phyloP scores from a whole-genome alignment of 2,329 filamentous ascomycete species.

The Podosphaera fusca region DNA sequence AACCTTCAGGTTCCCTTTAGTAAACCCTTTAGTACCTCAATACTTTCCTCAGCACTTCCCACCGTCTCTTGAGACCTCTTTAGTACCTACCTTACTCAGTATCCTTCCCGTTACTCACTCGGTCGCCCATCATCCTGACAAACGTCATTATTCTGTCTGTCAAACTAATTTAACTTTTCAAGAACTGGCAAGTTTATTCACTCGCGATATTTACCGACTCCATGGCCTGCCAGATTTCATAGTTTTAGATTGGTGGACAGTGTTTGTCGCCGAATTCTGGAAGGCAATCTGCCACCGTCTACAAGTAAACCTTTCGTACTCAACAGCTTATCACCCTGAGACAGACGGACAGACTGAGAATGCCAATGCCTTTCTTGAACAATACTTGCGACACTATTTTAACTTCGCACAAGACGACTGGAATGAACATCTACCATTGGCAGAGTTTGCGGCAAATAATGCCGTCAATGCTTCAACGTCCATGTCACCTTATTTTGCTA shows the following conservation, averaged over 20 bases:
- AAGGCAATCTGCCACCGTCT: background rate
- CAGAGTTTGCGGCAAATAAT: constrained; percentile 7
- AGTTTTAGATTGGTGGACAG: constrained; percentile 4
- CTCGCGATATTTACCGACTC: background rate
- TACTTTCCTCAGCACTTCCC: too few relatives aligned
- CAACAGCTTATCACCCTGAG: constrained; percentile 2
- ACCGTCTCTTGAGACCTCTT: too few relatives aligned
- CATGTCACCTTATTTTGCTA: constrained; percentile 2
- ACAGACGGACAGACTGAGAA: too few relatives aligned
- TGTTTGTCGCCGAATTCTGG: too few relatives aligned
- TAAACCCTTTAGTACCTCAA: too few relatives aligned
- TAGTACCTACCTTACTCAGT: too few relatives aligned
- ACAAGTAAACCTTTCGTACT: constrained; percentile 1
- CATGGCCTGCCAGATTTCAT: constrained; percentile 1
- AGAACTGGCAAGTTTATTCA: constrained; percentile 1
- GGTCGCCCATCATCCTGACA: too few relatives aligned
- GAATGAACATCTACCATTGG: constrained; percentile 2
- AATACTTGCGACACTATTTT: too few relatives aligned
- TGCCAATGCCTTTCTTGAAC: too few relatives aligned
- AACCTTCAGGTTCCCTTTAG: too few relatives aligned
- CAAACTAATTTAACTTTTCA: background rate
- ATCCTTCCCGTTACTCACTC: too few relatives aligned
- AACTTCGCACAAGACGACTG: too few relatives aligned
- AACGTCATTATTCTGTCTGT: background rate
- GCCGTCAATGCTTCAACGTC: background rate